phyloP scores from a whole-genome alignment of 2,329 filamentous ascomycete species.

The Diaporthe sp. region DNA sequence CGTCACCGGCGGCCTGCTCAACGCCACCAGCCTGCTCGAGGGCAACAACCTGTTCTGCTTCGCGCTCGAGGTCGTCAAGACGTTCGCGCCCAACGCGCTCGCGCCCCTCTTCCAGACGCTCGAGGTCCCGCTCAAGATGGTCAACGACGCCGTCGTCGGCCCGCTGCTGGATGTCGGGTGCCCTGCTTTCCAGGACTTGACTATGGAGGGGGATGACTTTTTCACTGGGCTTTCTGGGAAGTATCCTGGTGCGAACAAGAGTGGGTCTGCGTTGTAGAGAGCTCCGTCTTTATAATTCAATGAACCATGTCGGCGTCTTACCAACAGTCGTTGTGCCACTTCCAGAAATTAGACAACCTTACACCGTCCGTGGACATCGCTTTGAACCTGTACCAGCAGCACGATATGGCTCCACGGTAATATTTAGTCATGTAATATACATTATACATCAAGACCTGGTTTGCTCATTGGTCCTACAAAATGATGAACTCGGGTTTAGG shows the following conservation, averaged over 20 bases:
- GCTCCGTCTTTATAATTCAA: background rate
- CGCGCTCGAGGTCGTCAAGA: slow-evolving; percentile 54
- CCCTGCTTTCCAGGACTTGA: slow-evolving; percentile 49
- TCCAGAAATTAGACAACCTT: too few species aligned
- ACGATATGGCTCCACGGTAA: background rate
- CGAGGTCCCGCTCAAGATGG: slow-evolving; percentile 48
- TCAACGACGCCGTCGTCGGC: slow-evolving; percentile 51
- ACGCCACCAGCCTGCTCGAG: slow-evolving; percentile 44
- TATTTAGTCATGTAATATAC: slow-evolving; percentile 1
- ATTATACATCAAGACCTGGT: too few species aligned
- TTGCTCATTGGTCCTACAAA: background rate
- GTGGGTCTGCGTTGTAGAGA: slow-evolving; percentile 7
- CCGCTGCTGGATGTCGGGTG: slow-evolving; percentile 49
- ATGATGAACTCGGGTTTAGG: too few species aligned
- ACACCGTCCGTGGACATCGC: too few species aligned
- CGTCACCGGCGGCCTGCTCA: slow-evolving; percentile 48
- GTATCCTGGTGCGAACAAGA: slow-evolving; percentile 27
- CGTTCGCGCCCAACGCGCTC: slow-evolving; percentile 58
- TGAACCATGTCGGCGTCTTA: background rate
- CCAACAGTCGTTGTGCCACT: background rate
- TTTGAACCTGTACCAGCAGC: background rate
- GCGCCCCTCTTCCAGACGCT: slow-evolving; percentile 54
- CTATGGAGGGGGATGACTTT: slow-evolving; percentile 44
- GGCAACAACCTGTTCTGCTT: slow-evolving; percentile 56
- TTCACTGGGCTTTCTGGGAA: slow-evolving; percentile 14